Conservation (phyloP, 2,329 filamentous ascomycete genomes). For the Trichoderma arundinaceum region DNA sequence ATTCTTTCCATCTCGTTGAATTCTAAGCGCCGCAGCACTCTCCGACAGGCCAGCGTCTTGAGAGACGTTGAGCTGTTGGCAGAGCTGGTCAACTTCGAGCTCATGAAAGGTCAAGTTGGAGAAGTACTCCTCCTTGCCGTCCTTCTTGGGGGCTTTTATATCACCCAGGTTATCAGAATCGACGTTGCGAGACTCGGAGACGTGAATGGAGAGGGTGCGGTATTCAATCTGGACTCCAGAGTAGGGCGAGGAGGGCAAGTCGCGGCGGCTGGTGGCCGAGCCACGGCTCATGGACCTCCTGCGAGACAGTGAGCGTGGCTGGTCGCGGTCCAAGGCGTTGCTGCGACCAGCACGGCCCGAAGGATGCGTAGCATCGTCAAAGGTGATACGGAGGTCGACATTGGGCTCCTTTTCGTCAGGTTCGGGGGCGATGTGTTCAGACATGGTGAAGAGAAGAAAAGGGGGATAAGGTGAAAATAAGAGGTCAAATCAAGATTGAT, state of each 20-base stretch:
- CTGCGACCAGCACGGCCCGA: slow-evolving; percentile 31
- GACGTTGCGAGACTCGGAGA: slow-evolving; percentile 45
- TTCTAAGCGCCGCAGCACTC: slow-evolving; percentile 42
- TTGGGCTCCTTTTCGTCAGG: slow-evolving; percentile 37
- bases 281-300: slow-evolving; percentile 36
- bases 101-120: slow-evolving; percentile 48
- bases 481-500: slow-evolving; percentile 3
- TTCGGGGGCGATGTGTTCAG: slow-evolving; percentile 34
- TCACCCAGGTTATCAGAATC: slow-evolving; percentile 37
- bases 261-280: slow-evolving; percentile 35
- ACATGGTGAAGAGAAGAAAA: slow-evolving; percentile 31
- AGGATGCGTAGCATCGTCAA: slow-evolving; percentile 36
- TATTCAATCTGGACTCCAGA: slow-evolving; percentile 49
- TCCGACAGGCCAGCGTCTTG: slow-evolving; percentile 45
- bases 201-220: slow-evolving; percentile 50
- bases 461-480: background rate
- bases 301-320: slow-evolving; percentile 36
- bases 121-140: slow-evolving; percentile 50
- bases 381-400: slow-evolving; percentile 38
- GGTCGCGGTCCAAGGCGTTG: slow-evolving; percentile 28
- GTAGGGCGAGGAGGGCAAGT: slow-evolving; percentile 43
- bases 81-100: slow-evolving; percentile 44
- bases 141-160: slow-evolving; percentile 41
- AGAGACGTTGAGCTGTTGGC: slow-evolving; percentile 49
- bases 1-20: slow-evolving; percentile 51